phyloP scores from a whole-genome alignment of 2,329 filamentous ascomycete genomes.

The Orbilia brochopaga region DNA sequence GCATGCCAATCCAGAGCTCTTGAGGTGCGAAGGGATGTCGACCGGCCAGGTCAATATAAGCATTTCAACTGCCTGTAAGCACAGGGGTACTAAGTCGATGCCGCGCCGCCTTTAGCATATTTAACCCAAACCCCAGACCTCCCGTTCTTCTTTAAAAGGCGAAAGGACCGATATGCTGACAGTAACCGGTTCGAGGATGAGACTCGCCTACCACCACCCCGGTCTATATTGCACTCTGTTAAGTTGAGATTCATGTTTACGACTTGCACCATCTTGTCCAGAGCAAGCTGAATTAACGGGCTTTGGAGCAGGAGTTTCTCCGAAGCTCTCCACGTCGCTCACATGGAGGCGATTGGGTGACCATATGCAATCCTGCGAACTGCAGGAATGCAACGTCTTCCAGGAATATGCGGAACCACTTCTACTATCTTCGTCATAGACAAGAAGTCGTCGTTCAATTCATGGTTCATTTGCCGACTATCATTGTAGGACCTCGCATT shows the following conservation, averaged over 20 bases:
- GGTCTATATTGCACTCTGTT: slow-evolving; percentile 17
- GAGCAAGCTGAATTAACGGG: background rate
- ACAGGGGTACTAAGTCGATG: background rate
- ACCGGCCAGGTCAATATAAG: slow-evolving; percentile 40
- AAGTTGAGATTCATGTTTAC: slow-evolving; percentile 3
- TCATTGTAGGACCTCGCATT: no score
- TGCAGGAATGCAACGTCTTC: no score
- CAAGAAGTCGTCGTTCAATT: no score
- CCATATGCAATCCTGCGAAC: no score
- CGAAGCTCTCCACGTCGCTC: no score
- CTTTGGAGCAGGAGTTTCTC: no score
- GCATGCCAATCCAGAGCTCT: slow-evolving; percentile 1
- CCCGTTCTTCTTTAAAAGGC: slow-evolving; percentile 22
- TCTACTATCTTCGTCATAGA: no score
- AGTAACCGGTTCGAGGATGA: slow-evolving; percentile 28
- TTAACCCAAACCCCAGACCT: background rate
- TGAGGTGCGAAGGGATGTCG: background rate
- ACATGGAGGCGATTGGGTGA: no score
- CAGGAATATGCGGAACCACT: no score
- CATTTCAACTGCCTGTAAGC: slow-evolving; percentile 17
- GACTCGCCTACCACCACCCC: slow-evolving; percentile 18
- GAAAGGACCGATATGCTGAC: background rate
- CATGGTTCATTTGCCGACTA: no score
- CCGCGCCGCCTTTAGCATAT: background rate
- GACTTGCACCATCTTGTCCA: no score